Evolutionary conservation across 169 alveolate species (phyloP).

Genomic region (Plasmodium inui): DNA sequence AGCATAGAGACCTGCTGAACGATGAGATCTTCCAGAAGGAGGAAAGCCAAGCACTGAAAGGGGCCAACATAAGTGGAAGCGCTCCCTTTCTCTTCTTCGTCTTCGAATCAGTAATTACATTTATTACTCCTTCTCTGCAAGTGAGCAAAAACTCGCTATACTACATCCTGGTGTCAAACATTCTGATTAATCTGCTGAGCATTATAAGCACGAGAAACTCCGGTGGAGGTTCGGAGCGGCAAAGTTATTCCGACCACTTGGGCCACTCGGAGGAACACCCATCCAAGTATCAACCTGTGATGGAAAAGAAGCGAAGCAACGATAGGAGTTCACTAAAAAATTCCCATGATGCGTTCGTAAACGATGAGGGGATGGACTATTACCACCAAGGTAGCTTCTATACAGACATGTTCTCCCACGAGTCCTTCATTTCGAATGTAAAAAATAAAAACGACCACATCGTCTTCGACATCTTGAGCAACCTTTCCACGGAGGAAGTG

Average conservation of each 20-base stretch:
- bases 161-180: slow-evolving; percentile 24
- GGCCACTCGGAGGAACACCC: neutral
- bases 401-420: neutral
- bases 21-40: slow-evolving; percentile 8
- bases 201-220: neutral
- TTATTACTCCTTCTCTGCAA: neutral
- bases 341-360: neutral
- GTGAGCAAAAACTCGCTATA: slow-evolving; percentile 13
- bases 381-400: slow-evolving; percentile 8
- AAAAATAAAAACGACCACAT: slow-evolving; percentile 1
- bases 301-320: neutral
- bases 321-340: neutral
- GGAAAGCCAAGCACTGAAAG: slow-evolving; percentile 12
- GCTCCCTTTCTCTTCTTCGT: slow-evolving; percentile 54
- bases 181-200: slow-evolving; percentile 24
- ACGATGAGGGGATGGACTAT: neutral
- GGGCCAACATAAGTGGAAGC: neutral
- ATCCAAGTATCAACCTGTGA: neutral
- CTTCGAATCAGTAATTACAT: slow-evolving; percentile 21
- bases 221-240: neutral
- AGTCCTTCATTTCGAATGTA: neutral
- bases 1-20: slow-evolving; percentile 25
- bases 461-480: neutral
- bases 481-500: neutral
- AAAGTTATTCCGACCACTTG: neutral